phyloP scores from a whole-genome alignment of 208 protist genomes.

The Trypanosoma cruzi region DNA sequence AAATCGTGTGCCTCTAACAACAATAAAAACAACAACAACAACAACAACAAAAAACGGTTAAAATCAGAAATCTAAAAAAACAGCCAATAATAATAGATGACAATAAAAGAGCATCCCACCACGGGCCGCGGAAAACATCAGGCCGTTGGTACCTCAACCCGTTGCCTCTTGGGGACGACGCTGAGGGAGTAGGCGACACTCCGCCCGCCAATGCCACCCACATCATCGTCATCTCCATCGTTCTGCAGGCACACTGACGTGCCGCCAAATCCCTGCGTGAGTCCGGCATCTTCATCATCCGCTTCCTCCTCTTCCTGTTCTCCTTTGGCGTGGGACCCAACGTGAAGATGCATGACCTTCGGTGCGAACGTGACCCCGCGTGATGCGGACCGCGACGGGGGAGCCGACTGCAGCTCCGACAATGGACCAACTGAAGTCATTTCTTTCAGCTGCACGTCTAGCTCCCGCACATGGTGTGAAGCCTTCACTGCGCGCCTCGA shows the following conservation, averaged over 20 bases:
- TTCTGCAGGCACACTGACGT: constrained; percentile 26
- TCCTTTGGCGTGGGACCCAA: constrained; percentile 14
- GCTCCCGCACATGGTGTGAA: constrained; percentile 32
- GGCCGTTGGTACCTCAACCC: constrained; percentile 36
- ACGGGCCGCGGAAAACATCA: constrained; percentile 12
- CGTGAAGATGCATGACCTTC: constrained; percentile 64
- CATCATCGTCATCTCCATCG: constrained; percentile 17
- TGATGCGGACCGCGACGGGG: constrained; percentile 35
- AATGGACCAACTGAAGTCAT: constrained; percentile 33
- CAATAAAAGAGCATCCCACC: neutral
- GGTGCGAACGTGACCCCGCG: constrained; percentile 52
- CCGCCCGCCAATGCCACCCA: constrained; percentile 38
- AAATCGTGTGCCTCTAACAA: neutral
- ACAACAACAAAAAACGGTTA: constrained; percentile 5
- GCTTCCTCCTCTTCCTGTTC: constrained; percentile 13
- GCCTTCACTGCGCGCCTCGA: constrained; percentile 46
- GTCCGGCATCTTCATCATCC: constrained; percentile 2
- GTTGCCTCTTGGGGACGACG: constrained; percentile 24
- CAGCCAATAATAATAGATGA: neutral
- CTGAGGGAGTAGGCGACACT: constrained; percentile 65
- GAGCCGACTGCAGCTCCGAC: constrained; percentile 18
- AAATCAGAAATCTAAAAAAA: neutral
- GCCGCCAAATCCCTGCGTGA: constrained; percentile 13
- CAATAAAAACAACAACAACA: constrained; percentile 14
- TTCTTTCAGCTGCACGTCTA: constrained; percentile 50